These are phyloP conservation scores for Clavispora carvajalis DNA, from an alignment of 805 yeast species.

Conservation along the genomic window DNA sequence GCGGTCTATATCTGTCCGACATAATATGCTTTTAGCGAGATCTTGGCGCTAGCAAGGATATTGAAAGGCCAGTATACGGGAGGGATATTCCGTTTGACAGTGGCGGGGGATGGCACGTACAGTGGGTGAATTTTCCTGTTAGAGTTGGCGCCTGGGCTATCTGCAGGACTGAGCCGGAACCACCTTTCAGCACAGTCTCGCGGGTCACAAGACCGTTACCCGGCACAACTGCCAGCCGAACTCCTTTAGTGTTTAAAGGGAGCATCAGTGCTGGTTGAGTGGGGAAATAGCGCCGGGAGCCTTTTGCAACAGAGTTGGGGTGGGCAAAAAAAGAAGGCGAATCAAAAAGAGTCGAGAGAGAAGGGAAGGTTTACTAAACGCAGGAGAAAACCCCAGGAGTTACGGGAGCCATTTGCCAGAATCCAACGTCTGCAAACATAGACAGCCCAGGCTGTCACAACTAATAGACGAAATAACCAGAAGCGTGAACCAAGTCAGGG, in stretches of 20 bases:
- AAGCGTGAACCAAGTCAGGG: too few species aligned
- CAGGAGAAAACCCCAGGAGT: not conserved
- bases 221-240: not conserved
- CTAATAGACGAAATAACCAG: not conserved
- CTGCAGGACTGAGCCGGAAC: not conserved
- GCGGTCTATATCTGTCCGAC: slow-evolving; percentile 19
- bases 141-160: not conserved
- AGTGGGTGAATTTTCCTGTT: not conserved
- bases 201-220: not conserved
- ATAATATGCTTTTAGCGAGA: too few species aligned
- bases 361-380: not conserved
- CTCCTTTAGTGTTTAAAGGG: not conserved
- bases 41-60: too few species aligned
- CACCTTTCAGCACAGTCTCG: not conserved
- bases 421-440: not conserved
- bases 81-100: not conserved
- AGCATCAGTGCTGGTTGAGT: not conserved
- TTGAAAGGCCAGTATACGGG: not conserved
- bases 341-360: not conserved
- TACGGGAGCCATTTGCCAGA: not conserved
- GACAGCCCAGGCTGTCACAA: not conserved
- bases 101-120: not conserved
- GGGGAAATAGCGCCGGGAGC: not conserved
- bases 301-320: not conserved
- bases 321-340: not conserved